Evolutionary conservation across 2,329 filamentous ascomycete genomes (phyloP), one percentile per base, ranked within the genome.

Genomic region (Cryphonectria naterciae): DNA sequence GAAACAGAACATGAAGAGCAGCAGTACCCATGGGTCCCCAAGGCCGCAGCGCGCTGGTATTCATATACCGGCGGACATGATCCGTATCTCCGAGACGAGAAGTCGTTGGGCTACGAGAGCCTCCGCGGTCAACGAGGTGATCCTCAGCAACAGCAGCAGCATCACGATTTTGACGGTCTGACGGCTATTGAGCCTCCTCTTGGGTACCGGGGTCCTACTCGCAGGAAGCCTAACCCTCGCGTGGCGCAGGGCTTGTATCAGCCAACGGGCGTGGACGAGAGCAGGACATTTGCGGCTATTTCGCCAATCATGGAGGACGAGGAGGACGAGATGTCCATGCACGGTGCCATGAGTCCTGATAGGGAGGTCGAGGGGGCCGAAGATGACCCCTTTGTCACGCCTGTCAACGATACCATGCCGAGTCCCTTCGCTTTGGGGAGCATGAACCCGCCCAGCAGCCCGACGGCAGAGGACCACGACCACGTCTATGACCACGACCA

Each of bases 241-340:
- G 75, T 76, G 13, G 80, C 80, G 0, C 78, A 79, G 65, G 82
- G 82, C 0, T 75, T 82, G 41, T 81, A 83, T 68, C 78, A 80
- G 67, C 79, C 80, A 1, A 75, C 79, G 4, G 77, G 78, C 0
- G 74, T 75, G 65, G 78, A 80, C 56, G 78, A 79, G 69, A 70
- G 72, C 69, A 70, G 74, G 46, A 68, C 52, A 64, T 71, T 64
- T 52, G 69, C 37, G 43, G 80, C 78, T 2, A 89, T 89, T 73
- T 86, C 88, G 73, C 87, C 87, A 0, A 89, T 89, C 71, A 84
- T 87, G 74, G 87, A 89, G 73, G 87, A 86, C 11, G 87, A 88
- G 54, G 87, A 89, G 73, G 86, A 88, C 43, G 85, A 84, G 73
- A 74, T 58, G 72, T 78, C 68, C 67, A 73, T 65, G 66, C 75